Evolutionary conservation across 140 eudicot species (phyloP).

Genomic region (Senecio squalidus): DNA sequence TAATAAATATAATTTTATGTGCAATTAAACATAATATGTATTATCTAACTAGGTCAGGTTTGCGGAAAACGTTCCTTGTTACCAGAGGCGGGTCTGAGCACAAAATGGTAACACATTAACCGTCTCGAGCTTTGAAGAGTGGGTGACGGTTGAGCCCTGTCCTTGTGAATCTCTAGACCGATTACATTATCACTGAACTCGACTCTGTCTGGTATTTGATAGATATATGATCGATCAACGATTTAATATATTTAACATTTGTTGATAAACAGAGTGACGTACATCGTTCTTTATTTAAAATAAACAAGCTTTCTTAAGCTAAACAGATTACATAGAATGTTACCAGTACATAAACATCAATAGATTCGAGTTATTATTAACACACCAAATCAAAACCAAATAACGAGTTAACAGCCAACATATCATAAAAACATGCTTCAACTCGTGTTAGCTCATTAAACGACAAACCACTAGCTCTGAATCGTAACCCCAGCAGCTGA

Average conservation of each 20-base stretch:
- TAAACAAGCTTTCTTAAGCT: constrained; percentile 1
- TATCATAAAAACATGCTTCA: not conserved
- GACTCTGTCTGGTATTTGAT: no score
- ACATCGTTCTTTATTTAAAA: not conserved
- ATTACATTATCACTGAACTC: no score
- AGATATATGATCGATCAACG: no score
- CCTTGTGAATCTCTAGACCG: no score
- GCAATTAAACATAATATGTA: not conserved
- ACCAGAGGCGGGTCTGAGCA: no score
- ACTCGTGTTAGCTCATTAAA: not conserved
- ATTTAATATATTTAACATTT: no score
- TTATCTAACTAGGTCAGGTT: no score
- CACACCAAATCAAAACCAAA: constrained; percentile 11
- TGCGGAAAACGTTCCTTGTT: no score
- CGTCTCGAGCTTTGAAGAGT: no score
- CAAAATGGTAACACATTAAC: no score
- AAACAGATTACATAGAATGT: constrained; percentile 13
- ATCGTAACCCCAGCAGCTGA: constrained; percentile 41
- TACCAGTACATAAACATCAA: constrained; percentile 14
- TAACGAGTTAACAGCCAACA: constrained; percentile 1
- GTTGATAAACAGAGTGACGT: no score
- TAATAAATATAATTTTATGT: not conserved
- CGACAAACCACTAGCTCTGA: constrained; percentile 27
- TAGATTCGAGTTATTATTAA: constrained; percentile 19
- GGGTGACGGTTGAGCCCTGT: no score